Evolutionary conservation across 2,329 filamentous ascomycete species (phyloP), one percentile per base, ranked within the genome.

Genomic region (Colletotrichum destructivum): DNA sequence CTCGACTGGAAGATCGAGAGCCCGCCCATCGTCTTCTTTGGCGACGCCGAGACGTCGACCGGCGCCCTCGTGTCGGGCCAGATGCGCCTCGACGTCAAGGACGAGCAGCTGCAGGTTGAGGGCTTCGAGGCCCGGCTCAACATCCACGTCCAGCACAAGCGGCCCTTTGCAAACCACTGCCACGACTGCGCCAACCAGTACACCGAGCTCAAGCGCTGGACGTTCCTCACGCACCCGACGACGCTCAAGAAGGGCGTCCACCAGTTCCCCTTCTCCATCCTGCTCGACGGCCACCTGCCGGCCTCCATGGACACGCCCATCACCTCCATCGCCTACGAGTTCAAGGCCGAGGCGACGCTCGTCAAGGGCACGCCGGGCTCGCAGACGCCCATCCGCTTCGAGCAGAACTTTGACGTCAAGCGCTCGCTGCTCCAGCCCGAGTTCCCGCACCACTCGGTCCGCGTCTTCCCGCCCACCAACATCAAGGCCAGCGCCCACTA

Each of bases 391-490:
- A 87, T 94, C 78, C 90, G 87, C 75, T 89, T 94, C 77, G 88
- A 89, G 73, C 90, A 91, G 77, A 88, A 88, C 12, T 85, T 98
- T 55, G 87, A 91, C 66, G 88, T 98, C 75, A 92, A 92, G 84
- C 93, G 96, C 73, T 93, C 95, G 44, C 89, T 98, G 35, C 88
- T 84, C 9, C 83, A 92, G 64, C 90, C 94, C 3, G 93, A 94
- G 60, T 87, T 89, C 64, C 94, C 97, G 73, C 96, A 97, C 83
- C 92, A 95, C 82, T 97, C 94, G 18, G 91, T 98, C 74, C 94
- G 96, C 78, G 93, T 98, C 78, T 99, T 99, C 83, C 96, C 96
- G 59, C 96, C 96, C 0, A 99, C 96, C 75, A 96, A 97, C 83
- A 92, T 99, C 78, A 95, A 94, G 75, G 93, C 94, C 70, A 92